Evolutionary conservation across 371 early-diverging fungal species (phyloP).

Genomic region (Choanephora cucurbitarum): DNA sequence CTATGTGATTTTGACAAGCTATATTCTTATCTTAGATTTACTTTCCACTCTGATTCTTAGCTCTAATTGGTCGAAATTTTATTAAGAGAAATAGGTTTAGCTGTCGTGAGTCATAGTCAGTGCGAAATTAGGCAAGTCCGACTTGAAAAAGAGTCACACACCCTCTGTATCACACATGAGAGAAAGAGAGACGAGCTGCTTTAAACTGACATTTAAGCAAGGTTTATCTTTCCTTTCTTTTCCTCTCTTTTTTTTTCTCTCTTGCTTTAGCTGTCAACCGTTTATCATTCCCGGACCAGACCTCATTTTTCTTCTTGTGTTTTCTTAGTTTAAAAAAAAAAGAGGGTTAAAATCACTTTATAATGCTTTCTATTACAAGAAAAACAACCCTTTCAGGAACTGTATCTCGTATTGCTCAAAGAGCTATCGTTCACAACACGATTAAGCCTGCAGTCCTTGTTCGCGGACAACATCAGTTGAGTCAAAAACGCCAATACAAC

Average conservation of each 20-base stretch:
- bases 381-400: conserved; percentile 25
- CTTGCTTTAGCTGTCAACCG: too few relatives aligned
- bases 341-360: neutral
- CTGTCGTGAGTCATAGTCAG: conserved; percentile 15
- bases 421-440: conserved; percentile 9
- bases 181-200: neutral
- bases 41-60: too few relatives aligned
- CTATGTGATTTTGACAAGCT: too few relatives aligned
- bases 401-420: conserved; percentile 24
- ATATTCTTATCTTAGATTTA: too few relatives aligned
- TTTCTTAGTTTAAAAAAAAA: conserved; percentile 1
- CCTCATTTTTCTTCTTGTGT: conserved; percentile 8
- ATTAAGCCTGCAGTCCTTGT: conserved; percentile 2
- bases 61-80: too few relatives aligned
- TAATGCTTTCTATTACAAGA: conserved; percentile 40
- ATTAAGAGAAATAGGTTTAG: neutral
- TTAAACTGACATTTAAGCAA: neutral
- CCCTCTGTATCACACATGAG: neutral
- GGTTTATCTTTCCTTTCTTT: neutral
- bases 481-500: conserved; percentile 23
- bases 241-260: conserved; percentile 9
- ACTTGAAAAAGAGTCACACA: neutral
- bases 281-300: neutral
- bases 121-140: conserved; percentile 6
- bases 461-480: conserved; percentile 12